phyloP scores from a whole-genome alignment of 2,329 filamentous ascomycete species.

The Colletotrichum sp. region DNA sequence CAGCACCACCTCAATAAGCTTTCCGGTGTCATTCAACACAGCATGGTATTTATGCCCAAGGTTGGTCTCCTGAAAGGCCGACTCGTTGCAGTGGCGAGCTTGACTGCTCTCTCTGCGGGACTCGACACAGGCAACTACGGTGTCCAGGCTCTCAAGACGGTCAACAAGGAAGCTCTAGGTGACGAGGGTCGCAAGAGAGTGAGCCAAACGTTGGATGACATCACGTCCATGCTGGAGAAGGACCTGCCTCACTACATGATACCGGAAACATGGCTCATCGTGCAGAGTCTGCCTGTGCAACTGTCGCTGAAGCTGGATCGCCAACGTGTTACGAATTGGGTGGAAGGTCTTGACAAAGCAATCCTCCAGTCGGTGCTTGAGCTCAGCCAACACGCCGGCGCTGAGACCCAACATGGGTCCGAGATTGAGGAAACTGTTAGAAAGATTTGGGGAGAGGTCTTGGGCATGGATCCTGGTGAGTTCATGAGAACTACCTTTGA shows the following conservation, averaged over 20 bases:
- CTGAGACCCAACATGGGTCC: background rate
- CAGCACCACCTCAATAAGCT: conserved; percentile 3
- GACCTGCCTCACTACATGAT: conserved; percentile 26
- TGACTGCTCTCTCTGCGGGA: background rate
- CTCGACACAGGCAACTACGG: background rate
- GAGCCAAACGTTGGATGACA: background rate
- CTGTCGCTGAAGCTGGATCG: conserved; percentile 25
- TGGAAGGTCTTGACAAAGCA: background rate
- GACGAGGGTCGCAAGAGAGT: background rate
- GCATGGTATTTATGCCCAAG: background rate
- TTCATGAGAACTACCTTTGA: fast-evolving
- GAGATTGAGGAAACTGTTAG: background rate
- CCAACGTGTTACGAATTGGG: background rate
- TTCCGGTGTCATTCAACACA: background rate
- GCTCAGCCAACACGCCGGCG: background rate
- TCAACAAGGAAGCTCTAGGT: background rate
- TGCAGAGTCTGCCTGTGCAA: conserved; percentile 21
- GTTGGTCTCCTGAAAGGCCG: background rate
- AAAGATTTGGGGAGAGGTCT: conserved; percentile 38
- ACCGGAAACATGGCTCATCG: conserved; percentile 19
- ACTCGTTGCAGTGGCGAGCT: background rate
- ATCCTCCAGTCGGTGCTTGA: background rate
- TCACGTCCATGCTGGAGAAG: background rate
- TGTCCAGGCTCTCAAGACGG: background rate
- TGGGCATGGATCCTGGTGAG: conserved; percentile 35